These are phyloP conservation scores for Euptelea pleiosperma DNA, from an alignment of 164 flowering plant species.

Conservation along the genomic window DNA sequence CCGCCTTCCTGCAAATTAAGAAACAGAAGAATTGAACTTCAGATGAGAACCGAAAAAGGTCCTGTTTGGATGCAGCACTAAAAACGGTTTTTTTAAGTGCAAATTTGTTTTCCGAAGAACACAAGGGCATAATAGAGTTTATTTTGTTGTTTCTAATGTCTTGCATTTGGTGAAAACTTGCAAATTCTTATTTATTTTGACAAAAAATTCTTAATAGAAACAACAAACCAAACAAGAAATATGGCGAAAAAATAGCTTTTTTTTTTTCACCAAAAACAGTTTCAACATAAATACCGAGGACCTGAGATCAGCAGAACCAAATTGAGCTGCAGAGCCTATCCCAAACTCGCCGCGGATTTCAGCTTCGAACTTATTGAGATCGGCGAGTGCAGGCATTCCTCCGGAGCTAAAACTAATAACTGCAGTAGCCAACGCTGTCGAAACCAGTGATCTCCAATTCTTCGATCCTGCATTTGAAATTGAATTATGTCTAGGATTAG, in stretches of 20 bases:
- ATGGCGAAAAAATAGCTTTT: not conserved
- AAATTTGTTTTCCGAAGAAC: too few relatives aligned
- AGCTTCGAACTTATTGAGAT: conserved; percentile 88
- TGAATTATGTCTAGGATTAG: conserved; percentile 8
- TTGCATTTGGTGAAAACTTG: too few relatives aligned
- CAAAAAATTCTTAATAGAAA: not conserved
- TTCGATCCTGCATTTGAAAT: conserved; percentile 25
- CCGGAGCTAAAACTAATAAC: conserved; percentile 42
- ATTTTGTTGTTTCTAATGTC: too few relatives aligned
- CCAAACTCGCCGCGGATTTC: conserved; percentile 88
- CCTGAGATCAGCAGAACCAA: conserved; percentile 90
- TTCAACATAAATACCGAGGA: conserved; percentile 16
- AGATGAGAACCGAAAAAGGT: too few relatives aligned
- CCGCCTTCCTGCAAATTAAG: conserved; percentile 67
- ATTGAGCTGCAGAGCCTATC: conserved; percentile 96
- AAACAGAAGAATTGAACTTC: conserved; percentile 2
- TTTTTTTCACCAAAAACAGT: too few relatives aligned
- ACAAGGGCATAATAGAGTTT: too few relatives aligned
- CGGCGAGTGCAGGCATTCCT: conserved; percentile 63
- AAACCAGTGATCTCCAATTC: conserved; percentile 51
- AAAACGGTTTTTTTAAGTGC: too few relatives aligned
- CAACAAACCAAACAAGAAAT: not conserved
- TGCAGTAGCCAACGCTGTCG: conserved; percentile 73
- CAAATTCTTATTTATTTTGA: too few relatives aligned
- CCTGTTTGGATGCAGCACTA: too few relatives aligned